These are phyloP conservation scores for Kodamaea arcana DNA, from an alignment of 1,139 yeast species.

Conservation along the genomic window DNA sequence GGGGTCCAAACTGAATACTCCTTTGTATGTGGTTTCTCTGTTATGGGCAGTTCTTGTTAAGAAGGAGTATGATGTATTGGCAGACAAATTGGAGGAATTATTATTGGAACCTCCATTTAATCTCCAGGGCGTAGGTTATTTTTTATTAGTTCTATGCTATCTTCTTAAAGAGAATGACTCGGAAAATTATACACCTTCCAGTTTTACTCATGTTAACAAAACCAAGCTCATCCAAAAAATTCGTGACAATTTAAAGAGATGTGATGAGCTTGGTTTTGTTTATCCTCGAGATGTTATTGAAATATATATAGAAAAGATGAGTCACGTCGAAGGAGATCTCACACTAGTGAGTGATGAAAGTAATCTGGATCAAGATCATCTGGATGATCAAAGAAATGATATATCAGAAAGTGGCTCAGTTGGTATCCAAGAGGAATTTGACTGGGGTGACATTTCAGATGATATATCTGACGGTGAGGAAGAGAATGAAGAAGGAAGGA, in stretches of 20 bases:
- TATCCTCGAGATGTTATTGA: constrained; percentile 24
- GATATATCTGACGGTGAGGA: not conserved
- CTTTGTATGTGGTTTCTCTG: constrained; percentile 32
- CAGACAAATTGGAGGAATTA: constrained; percentile 34
- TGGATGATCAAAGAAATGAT: not conserved
- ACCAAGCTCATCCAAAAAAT: constrained; percentile 16
- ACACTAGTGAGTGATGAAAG: constrained; percentile 2
- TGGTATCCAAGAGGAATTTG: not conserved
- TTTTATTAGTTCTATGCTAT: constrained; percentile 27
- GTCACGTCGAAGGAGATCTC: not conserved
- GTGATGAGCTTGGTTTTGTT: constrained; percentile 27
- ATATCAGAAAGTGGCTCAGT: too few relatives aligned
- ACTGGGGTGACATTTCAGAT: constrained; percentile 3
- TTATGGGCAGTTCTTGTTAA: constrained; percentile 33
- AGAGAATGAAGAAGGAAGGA: not conserved
- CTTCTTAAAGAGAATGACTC: constrained; percentile 17
- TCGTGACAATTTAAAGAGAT: constrained; percentile 20
- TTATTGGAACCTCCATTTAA: constrained; percentile 44
- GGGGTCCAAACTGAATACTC: constrained; percentile 35
- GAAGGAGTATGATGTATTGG: constrained; percentile 23
- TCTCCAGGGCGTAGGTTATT: constrained; percentile 40
- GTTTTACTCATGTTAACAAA: constrained; percentile 1
- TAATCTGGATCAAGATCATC: not conserved
- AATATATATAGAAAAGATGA: constrained; percentile 12
- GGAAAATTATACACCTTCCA: too few relatives aligned